phyloP scores from a whole-genome alignment of 1,139 yeast genomes.

The Dujonia santamariae region DNA sequence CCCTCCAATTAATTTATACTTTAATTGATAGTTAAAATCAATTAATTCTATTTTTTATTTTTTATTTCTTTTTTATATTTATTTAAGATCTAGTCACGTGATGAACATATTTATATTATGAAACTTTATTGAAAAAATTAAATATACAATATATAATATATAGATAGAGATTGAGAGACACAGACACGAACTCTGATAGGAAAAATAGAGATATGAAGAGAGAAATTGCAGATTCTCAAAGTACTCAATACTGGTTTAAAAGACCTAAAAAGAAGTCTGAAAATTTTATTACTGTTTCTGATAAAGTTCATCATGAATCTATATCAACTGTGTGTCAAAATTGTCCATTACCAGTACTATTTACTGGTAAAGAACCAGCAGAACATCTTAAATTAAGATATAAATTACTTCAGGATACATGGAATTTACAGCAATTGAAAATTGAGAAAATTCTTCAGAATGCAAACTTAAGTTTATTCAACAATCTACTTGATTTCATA shows the following conservation, averaged over 20 bases:
- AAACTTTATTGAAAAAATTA: no score
- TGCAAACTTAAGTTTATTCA: slow-evolving; percentile 37
- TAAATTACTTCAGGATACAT: slow-evolving; percentile 33
- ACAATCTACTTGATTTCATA: slow-evolving; percentile 22
- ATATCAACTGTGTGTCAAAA: not conserved
- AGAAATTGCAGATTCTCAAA: slow-evolving; percentile 9
- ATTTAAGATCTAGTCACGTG: no score
- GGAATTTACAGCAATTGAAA: slow-evolving; percentile 34
- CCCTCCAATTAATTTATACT: no score
- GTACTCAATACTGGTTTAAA: slow-evolving; percentile 9
- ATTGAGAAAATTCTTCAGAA: slow-evolving; percentile 36
- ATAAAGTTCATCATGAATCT: slow-evolving; percentile 3
- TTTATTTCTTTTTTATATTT: not conserved
- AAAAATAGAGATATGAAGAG: slow-evolving; percentile 5
- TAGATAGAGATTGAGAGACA: no score
- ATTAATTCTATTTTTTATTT: not conserved
- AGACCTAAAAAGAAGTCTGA: slow-evolving; percentile 2
- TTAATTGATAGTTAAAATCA: no score
- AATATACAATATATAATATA: no score
- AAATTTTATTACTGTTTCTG: not conserved
- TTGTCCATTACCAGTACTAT: slow-evolving; percentile 15
- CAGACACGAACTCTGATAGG: not conserved
- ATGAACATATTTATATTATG: no score
- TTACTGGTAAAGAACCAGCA: slow-evolving; percentile 39
- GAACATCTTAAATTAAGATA: slow-evolving; percentile 34